Evolutionary conservation across 495 filamentous ascomycete genomes (phyloP).

Genomic region (Gamarada debralockiae): DNA sequence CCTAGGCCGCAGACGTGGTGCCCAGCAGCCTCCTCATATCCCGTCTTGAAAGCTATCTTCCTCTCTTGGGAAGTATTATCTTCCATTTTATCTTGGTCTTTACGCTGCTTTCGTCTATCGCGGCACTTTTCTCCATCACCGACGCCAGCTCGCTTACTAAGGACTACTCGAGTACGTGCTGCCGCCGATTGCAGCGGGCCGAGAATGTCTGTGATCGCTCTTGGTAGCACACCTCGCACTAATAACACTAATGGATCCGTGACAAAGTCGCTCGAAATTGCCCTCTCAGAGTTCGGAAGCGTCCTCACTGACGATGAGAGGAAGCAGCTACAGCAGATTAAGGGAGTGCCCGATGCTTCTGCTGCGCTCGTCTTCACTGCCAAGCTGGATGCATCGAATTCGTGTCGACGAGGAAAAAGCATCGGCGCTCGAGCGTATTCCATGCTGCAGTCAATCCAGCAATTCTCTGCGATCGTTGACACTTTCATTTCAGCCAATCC

Average conservation of each 20-base stretch:
- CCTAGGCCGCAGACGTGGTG: no score
- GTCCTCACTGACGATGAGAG: conserved; percentile 24
- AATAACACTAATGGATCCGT: conserved; percentile 8
- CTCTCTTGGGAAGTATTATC: conserved; percentile 3
- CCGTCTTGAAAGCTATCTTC: background rate
- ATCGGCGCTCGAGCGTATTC: conserved; percentile 27
- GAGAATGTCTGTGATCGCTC: conserved; percentile 6
- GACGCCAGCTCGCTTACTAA: conserved; percentile 3
- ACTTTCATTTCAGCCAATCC: conserved; percentile 33
- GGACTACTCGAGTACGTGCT: conserved; percentile 5
- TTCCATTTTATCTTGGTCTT: no score
- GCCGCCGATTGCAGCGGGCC: conserved; percentile 5
- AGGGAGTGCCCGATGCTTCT: conserved; percentile 25
- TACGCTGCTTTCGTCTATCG: background rate
- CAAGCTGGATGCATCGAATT: conserved; percentile 26
- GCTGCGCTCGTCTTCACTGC: conserved; percentile 30
- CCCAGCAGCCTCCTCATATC: conserved; percentile 1
- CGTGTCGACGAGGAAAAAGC: conserved; percentile 21
- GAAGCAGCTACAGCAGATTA: conserved; percentile 17
- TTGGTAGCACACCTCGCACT: conserved; percentile 2
- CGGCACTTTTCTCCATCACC: background rate
- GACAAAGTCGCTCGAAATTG: conserved; percentile 12
- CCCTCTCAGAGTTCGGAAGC: conserved; percentile 19
- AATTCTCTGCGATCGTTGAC: conserved; percentile 30
- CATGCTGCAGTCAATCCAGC: conserved; percentile 28